Percentiles rank a stretch among this genome's conserved stretches.
Conservation (phyloP, 2,329 filamentous ascomycete species). For the Aspergillus cejpii region DNA sequence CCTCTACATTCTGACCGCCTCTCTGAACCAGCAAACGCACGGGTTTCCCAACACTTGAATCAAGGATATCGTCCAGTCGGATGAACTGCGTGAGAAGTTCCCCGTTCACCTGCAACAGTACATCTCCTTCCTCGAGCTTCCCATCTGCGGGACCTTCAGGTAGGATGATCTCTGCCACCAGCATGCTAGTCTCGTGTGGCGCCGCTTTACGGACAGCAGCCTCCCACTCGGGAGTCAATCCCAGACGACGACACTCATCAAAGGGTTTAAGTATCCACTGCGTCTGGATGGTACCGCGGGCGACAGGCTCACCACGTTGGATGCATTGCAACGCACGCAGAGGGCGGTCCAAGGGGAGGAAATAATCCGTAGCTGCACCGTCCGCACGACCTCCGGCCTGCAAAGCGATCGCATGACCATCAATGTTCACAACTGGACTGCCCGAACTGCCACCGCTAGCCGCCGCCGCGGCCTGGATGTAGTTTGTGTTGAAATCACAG, state of each 20-base stretch:
- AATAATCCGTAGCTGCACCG: slow-evolving; percentile 95
- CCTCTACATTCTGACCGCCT: slow-evolving; percentile 77
- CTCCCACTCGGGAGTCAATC: slow-evolving; percentile 79
- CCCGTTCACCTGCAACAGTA: slow-evolving; percentile 86
- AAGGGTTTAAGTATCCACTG: slow-evolving; percentile 97
- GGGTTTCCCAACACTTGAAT: slow-evolving; percentile 73
- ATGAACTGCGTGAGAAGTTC: slow-evolving; percentile 92
- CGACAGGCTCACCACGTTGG: slow-evolving; percentile 65
- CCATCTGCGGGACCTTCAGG: slow-evolving; percentile 80
- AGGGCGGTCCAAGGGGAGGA: slow-evolving; percentile 86
- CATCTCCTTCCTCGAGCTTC: slow-evolving; percentile 89
- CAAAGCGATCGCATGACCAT: slow-evolving; percentile 83
- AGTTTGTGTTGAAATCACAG: slow-evolving; percentile 92
- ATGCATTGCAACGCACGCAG: slow-evolving; percentile 80
- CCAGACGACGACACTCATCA: slow-evolving; percentile 87
- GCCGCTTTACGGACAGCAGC: slow-evolving; percentile 73
- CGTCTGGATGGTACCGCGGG: slow-evolving; percentile 94
- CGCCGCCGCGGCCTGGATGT: slow-evolving; percentile 95
- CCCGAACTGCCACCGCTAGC: slow-evolving; percentile 97
- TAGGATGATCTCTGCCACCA: slow-evolving; percentile 91
- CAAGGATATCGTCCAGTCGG: slow-evolving; percentile 81
- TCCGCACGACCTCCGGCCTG: slow-evolving; percentile 92
- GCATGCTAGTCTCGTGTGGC: slow-evolving; percentile 91
- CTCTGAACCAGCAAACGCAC: slow-evolving; percentile 78
- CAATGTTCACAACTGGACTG: slow-evolving; percentile 92